Evolutionary conservation across 345 rosid species (phyloP), one percentile per base, ranked within the genome.

Genomic region (Physaria fendleri): DNA sequence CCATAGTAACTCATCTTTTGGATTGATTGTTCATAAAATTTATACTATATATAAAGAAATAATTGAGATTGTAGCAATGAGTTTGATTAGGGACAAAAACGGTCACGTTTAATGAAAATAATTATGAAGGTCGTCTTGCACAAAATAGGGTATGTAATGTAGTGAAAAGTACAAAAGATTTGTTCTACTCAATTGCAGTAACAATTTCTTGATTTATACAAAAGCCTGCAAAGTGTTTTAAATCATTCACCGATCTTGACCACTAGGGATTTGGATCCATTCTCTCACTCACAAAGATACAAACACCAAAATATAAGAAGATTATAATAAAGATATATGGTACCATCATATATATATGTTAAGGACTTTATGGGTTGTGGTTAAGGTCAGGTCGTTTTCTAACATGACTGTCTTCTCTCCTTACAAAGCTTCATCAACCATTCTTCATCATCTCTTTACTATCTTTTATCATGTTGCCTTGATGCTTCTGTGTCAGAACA

Each of bases 301-400:
- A 52, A 22, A 60, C 50, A 69, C 63, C 52, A 29, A 45, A 28
- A 61, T 29, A 62, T 38, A 54, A 40, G 47, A 43, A 11, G 38
- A 61, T 60, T 38, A 68, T 59, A 34, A 55, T 47, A 39, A 23
- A 44, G 51, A 30, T n/a, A n/a, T n/a, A n/a, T 53, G 57, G 74
- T 69, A 62, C 64, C 58, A 40, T 55, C 52, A 46, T 45, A 30
- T 13, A 62, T 59, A 40, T 43, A 21, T 24, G 27, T 54, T 64
- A 41, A 56, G 50, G 71, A 71, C 76, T 71, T 71, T 65, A 71
- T 65, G 59, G 56, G 59, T 24, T 52, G 71, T 64, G 62, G 42
- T 65, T 65, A 62, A 62, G 64, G 74, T 70, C 69, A 70, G 59
- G 74, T 70, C 69, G 69, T 70, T 70, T 55, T 70, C 74, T 63